These are phyloP conservation scores for Hymenoscyphus infarciens DNA, from an alignment of 2,329 filamentous ascomycete genomes.

Conservation along the genomic window DNA sequence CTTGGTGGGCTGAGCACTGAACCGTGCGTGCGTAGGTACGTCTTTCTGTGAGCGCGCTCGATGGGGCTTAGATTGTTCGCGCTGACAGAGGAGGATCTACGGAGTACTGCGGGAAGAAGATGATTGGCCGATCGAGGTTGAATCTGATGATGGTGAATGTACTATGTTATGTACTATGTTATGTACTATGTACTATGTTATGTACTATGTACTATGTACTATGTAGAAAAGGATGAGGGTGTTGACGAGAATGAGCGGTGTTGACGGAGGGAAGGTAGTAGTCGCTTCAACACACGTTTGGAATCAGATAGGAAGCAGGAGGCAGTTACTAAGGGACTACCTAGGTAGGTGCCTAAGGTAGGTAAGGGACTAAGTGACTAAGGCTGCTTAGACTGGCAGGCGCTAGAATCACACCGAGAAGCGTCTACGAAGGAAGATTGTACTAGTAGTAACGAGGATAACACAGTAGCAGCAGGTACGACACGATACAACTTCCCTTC, in stretches of 20 bases:
- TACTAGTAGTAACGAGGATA: too few relatives aligned
- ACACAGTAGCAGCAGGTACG: not conserved
- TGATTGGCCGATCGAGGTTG: not conserved
- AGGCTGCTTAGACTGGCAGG: not conserved
- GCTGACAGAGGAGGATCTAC: conserved; percentile 5
- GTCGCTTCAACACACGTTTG: not conserved
- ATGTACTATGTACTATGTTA: too few relatives aligned
- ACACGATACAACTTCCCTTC: not conserved
- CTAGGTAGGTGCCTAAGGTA: too few relatives aligned
- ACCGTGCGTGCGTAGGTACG: too few relatives aligned
- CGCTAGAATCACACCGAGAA: not conserved
- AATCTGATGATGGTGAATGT: not conserved
- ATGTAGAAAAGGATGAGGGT: not conserved
- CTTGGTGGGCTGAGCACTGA: conserved; percentile 15
- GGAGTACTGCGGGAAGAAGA: conserved; percentile 6
- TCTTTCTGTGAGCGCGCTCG: conserved; percentile 1
- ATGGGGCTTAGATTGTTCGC: conserved; percentile 11
- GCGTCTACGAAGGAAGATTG: not conserved
- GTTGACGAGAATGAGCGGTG: not conserved
- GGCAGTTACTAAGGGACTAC: not conserved
- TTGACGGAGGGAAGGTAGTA: not conserved
- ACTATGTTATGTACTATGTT: not conserved
- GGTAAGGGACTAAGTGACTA: not conserved
- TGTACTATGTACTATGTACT: too few relatives aligned
- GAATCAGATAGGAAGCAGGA: not conserved